Evolutionary conservation across 2,329 filamentous ascomycete species (phyloP), one percentile per base, ranked within the genome.

Genomic region (Calonectria hawksworthii): DNA sequence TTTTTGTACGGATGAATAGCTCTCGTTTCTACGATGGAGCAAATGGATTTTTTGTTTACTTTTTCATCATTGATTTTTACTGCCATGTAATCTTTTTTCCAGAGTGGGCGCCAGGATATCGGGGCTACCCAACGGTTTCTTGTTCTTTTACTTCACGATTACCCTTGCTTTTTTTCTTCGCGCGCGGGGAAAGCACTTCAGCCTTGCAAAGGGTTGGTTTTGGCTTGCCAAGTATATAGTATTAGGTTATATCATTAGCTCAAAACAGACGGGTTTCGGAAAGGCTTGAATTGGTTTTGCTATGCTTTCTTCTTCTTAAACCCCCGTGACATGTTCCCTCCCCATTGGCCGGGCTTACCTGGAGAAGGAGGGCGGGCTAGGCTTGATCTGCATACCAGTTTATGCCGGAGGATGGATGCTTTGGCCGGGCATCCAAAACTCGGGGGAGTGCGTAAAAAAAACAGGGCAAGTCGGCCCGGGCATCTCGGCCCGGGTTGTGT

Each of bases 11-110:
- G 74, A 69, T 52, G 64, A 64, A 56, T 54, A 72, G 75, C 72
- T 76, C 56, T 73, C 70, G 65, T 66, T 70, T 64, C 47, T 63
- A 54, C 63, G 69, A 34, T 44, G 68, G 64, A 74, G 76, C 76
- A 75, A 75, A 63, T 76, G 26, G 51, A 47, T 13, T 47, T 47
- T 47, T 47, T 47, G 3, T 23, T 47, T 32, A 32, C 30, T 32
- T 32, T 10, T 23, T 47, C n/a, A 51, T 59, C 26, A 68, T 70
- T 56, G 54, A n/a, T 44, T 72, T 72, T 16, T 72, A 66, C 26
- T 34, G 69, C 41, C 66, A 73, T 67, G 47, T 72, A 73, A 76
- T 75, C 44, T 23, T 9, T 47, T 47, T n/a, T 71, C 36, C 36
- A 23, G 38, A 41, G 38, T 65, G 56, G 69, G 59, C 59, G 67